Conservation (phyloP, 2,329 filamentous ascomycete genomes). For the Diaporthe ilicicola region DNA sequence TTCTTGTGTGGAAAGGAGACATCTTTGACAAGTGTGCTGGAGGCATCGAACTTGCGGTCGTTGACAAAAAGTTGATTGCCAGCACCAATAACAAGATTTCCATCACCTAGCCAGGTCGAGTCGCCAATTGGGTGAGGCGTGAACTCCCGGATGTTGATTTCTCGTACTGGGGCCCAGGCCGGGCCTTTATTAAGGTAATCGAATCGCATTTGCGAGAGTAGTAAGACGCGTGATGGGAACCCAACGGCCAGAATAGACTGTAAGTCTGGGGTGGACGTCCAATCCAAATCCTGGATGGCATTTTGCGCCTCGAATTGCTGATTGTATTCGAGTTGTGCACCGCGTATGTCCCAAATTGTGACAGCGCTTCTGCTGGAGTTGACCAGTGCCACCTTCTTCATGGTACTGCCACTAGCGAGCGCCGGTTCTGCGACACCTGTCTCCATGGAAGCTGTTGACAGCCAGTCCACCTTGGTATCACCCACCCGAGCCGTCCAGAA, state of each 20-base stretch:
- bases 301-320: constrained; percentile 78
- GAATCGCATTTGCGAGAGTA: constrained; percentile 88
- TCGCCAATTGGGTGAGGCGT: constrained; percentile 93
- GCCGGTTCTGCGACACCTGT: constrained; percentile 78
- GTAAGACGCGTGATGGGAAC: constrained; percentile 83
- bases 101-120: constrained; percentile 88
- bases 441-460: constrained; percentile 82
- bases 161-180: constrained; percentile 87
- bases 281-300: constrained; percentile 86
- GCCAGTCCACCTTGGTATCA: constrained; percentile 75
- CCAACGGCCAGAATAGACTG: constrained; percentile 93
- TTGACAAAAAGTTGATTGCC: constrained; percentile 92
- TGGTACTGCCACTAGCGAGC: constrained; percentile 84
- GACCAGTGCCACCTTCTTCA: constrained; percentile 86
- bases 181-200: constrained; percentile 89
- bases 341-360: constrained; percentile 91
- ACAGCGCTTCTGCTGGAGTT: constrained; percentile 76
- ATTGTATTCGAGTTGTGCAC: constrained; percentile 82
- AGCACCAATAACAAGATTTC: constrained; percentile 85
- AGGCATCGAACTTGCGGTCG: constrained; percentile 75
- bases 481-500: constrained; percentile 88
- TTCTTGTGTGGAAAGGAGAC: constrained; percentile 57
- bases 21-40: constrained; percentile 65
- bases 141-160: constrained; percentile 81
- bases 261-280: constrained; percentile 89